Evolutionary conservation across 1,284 basidiomycete genomes (phyloP).

Genomic region (Papiliotrema flavescens): DNA sequence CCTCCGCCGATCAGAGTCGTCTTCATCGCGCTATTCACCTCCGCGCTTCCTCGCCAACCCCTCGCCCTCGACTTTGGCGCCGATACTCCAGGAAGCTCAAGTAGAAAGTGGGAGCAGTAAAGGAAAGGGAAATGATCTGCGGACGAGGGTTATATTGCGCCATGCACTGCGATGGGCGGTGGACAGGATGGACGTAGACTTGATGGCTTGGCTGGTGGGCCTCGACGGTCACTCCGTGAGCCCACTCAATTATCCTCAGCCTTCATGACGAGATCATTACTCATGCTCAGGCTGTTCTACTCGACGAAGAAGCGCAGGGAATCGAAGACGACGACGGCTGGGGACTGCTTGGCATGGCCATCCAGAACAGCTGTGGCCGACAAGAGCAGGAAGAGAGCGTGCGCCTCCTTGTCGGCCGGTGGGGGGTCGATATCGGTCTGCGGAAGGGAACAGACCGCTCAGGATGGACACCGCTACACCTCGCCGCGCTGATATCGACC

Average conservation of each 20-base stretch:
- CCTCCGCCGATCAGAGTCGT: background rate
- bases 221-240: slow-evolving; percentile 36
- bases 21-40: background rate
- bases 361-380: slow-evolving; percentile 67
- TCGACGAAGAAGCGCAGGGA: slow-evolving; percentile 28
- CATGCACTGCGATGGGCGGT: slow-evolving; percentile 39
- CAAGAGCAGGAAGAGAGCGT: slow-evolving; percentile 84
- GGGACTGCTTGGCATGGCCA: slow-evolving; percentile 70
- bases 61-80: slow-evolving; percentile 2
- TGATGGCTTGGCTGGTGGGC: slow-evolving; percentile 33
- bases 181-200: slow-evolving; percentile 34
- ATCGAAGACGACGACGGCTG: slow-evolving; percentile 77
- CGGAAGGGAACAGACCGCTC: slow-evolving; percentile 23
- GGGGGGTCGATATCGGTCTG: slow-evolving; percentile 52
- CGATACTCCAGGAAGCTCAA: slow-evolving; percentile 5
- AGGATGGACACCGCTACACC: slow-evolving; percentile 94
- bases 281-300: slow-evolving; percentile 26
- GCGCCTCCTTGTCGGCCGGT: slow-evolving; percentile 70
- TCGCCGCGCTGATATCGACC: slow-evolving; percentile 82
- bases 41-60: slow-evolving; percentile 10
- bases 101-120: background rate
- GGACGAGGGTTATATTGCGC: slow-evolving; percentile 26
- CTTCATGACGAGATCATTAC: background rate
- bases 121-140: slow-evolving; percentile 13
- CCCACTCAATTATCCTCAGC: background rate